Base-by-base conservation (phyloP, 176 grass and related monocot genomes). In the Areca catechu region DNA sequence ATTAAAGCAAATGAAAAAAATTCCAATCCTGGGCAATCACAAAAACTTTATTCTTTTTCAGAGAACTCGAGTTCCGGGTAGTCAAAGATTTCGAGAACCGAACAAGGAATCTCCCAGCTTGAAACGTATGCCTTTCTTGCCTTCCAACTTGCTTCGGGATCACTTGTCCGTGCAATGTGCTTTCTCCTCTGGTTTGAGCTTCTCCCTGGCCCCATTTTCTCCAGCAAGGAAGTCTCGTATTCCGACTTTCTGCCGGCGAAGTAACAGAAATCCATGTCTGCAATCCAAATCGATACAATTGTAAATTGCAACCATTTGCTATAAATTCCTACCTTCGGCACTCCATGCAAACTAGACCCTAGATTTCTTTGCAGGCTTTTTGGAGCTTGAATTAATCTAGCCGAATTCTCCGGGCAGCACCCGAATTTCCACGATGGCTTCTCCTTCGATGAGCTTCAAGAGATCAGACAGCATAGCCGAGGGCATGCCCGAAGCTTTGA, bases 391-490 rank as follows among this genome's bases (percentile, higher is more conserved):
- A 43, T n/a, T n/a, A n/a, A n/a, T 43, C 34, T 12, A 43, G 34
- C 34, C 3, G 34, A 12, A 43, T 43, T 43, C 9, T 43, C 14
- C 3, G 10, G 34, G 10, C 10, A 43, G 34, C 34, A 37, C 7
- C 34, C 34, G 12, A 37, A 37, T 27, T 48, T 48, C 49, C 24
- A 18, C 24, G 4, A 43, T 50, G 25, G 51, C 65, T n/a, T 24
- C 64, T n/a, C 1, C 25, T 7, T 19, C 12, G 10, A 51, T 67
- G 3, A 67, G 65, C 51, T 67, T 67, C 51, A 88, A 92, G 82
- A 76, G 93, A 66, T 30, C 63, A 5, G 93, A 98, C 47, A 98
- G 87, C 70, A 77, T 92, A 20, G 87, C 87, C 15, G 93, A 98
- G 4, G 66, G 53, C 75, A 92, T 98, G 93, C 93, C 93, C 0